Evolutionary conservation across 2,329 filamentous ascomycete genomes (phyloP), one percentile per base, ranked within the genome.

Genomic region (Penicillium sclerotigenum): DNA sequence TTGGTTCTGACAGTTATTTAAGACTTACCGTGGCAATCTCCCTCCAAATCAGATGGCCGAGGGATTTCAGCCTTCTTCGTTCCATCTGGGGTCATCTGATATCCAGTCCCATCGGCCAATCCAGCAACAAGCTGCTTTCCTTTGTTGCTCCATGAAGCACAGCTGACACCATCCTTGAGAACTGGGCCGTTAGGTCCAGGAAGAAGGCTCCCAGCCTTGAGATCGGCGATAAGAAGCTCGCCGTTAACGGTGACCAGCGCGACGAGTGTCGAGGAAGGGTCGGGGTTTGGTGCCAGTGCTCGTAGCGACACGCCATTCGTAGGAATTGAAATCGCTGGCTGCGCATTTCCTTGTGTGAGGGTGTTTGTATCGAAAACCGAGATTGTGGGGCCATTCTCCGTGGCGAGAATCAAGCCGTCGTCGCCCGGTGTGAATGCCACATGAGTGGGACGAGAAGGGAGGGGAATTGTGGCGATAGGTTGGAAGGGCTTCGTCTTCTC

Each of bases 61-160:
- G 92, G 91, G 45, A 99, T 89, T 50, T 87, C 81, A 34, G 82
- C 91, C 75, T 93, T 94, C 28, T 83, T 80, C 38, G 82, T 82
- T 45, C 93, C 93, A 65, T 90, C 84, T 0, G 89, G 90, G 8
- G 89, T 91, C 83, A 97, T 87, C 72, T 97, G 92, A 54, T 83
- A 83, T 50, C 88, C 86, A 13, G 86, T 87, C 56, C 94, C 94
- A 73, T 97, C 85, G 7, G 81, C 86, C 64, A 94, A 79, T 16
- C 95, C 94, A 63, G 90, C 92, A 42, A 96, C 87, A 41, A 99
- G 79, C 71, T 97, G 93, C 72, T 96, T 99, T 45, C 94, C 94
- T 70, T 87, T 90, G 58, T 85, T 88, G 72, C 94, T 99, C 94
- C 95, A 99, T 54, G 89, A 87, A 6, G 90, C 83, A 67, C 89